Base-by-base conservation (phyloP, 1,284 basidiomycete genomes). In the Austropuccinia psidii region DNA sequence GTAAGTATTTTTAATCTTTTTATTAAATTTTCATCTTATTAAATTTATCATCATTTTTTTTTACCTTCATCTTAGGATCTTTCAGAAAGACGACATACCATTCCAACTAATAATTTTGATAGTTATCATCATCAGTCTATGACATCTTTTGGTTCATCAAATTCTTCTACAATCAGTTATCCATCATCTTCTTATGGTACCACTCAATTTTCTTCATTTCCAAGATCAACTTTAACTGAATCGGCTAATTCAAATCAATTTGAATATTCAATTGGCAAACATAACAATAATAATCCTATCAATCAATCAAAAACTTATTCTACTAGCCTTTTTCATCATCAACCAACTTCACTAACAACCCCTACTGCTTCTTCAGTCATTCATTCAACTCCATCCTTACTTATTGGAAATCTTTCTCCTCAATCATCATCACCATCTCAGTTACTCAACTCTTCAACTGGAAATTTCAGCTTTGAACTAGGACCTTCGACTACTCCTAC, bases 71-170 rank as follows among this genome's bases (percentile, higher is more conserved):
- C 47, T 37, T 52, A 72, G 68, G 68, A 72, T 49, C 41, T 61
- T 13, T 29, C 58, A 24, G 68, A 72, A 43, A 41, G 68, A 27
- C 68, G 68, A 39, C 68, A 72, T 37, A 72, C 68, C 27, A 37
- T 72, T 33, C 68, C 68, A 21, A 60, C 60, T 24, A 49, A 66
- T 33, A 13, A 4, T 27, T 72, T 50, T 35, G 45, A 60, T 33
- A 43, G 41, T 49, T 72, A 60, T 43, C 41, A 72, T n/a, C n/a
- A n/a, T n/a, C n/a, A n/a, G n/a, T 45, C 55, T 9, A 41, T 72
- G 27, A 4, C 55, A 8, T 41, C 55, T 9, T 72, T 61, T 39
- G 62, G 62, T 35, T 52, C 64, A 0, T 41, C 43, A 24, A 35
- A 45, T 17, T 19, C 39, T n/a, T 27, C 24, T 21, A n/a, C 47